Conservation (phyloP, 805 yeast species). For the Yarrowia bubula region DNA sequence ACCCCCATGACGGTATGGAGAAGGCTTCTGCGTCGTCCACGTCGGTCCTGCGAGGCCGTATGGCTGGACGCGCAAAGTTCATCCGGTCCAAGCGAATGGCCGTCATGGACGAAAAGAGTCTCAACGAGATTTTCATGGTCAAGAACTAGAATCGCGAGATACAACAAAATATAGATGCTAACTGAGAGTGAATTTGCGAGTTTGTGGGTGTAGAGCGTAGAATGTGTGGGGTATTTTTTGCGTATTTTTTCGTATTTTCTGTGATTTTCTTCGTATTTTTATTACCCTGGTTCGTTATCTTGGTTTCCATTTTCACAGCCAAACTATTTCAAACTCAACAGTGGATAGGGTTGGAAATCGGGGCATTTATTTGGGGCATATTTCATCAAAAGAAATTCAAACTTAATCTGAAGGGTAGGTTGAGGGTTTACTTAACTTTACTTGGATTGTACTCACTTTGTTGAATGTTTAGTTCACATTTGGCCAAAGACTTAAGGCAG, state of each 20-base stretch:
- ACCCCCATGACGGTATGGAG: constrained; percentile 38
- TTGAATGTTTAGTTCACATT: no score
- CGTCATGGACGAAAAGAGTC: constrained; percentile 80
- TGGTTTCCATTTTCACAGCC: neutral
- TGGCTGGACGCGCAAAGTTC: constrained; percentile 80
- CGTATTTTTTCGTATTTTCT: no score
- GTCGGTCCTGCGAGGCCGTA: constrained; percentile 50
- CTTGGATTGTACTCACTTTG: no score
- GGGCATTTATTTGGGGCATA: neutral
- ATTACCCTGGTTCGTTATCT: neutral
- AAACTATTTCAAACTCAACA: neutral
- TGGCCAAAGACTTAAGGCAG: no score
- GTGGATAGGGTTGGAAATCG: neutral
- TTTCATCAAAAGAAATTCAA: no score
- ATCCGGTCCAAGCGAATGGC: constrained; percentile 90
- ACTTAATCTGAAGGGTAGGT: no score
- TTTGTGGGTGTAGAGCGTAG: neutral
- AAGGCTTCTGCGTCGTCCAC: constrained; percentile 29
- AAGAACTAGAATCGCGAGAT: constrained; percentile 29
- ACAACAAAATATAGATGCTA: constrained; percentile 16
- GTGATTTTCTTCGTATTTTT: no score
- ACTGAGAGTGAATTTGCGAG: constrained; percentile 2
- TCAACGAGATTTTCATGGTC: constrained; percentile 92
- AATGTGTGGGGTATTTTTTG: no score
- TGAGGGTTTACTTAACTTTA: no score